Percentiles rank a stretch among this genome's conserved stretches.
phyloP scores from a whole-genome alignment of 345 rosid genomes.

The Populus ilicifolia region DNA sequence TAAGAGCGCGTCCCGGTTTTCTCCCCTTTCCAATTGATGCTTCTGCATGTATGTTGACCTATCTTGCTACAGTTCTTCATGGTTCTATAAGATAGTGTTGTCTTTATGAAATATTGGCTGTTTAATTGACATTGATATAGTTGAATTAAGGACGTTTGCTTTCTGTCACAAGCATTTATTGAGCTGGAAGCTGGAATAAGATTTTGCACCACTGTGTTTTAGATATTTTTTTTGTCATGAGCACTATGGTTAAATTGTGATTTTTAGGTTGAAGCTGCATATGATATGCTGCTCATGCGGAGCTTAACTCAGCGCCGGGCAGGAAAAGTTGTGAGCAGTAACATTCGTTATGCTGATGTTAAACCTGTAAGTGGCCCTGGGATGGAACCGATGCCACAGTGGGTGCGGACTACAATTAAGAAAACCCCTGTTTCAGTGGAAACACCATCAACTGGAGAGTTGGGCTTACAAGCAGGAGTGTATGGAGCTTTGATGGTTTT shows the following conservation, averaged over 20 bases:
- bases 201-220: not conserved
- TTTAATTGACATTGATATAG: not conserved
- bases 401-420: slow-evolving; percentile 63
- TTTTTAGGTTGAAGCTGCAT: slow-evolving; percentile 85
- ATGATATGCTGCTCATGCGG: slow-evolving; percentile 94
- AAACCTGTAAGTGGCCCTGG: slow-evolving; percentile 50
- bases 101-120: not conserved
- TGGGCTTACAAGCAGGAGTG: slow-evolving; percentile 85
- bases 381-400: slow-evolving; percentile 57
- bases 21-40: not conserved
- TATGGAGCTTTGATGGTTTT: slow-evolving; percentile 85
- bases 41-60: not conserved
- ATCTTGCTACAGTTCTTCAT: not conserved
- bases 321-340: slow-evolving; percentile 74
- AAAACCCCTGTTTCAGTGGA: slow-evolving; percentile 61
- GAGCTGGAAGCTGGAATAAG: not conserved
- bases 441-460: slow-evolving; percentile 59
- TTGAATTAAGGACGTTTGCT: not conserved
- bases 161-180: not conserved
- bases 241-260: slow-evolving; percentile 4
- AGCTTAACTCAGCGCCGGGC: slow-evolving; percentile 86
- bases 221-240: not conserved
- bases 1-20: not conserved
- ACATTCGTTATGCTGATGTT: slow-evolving; percentile 87
- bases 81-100: not conserved